Evolutionary conservation across 2,329 filamentous ascomycete genomes (phyloP), one percentile per base, ranked within the genome.

Genomic region (Fusarium sp.): DNA sequence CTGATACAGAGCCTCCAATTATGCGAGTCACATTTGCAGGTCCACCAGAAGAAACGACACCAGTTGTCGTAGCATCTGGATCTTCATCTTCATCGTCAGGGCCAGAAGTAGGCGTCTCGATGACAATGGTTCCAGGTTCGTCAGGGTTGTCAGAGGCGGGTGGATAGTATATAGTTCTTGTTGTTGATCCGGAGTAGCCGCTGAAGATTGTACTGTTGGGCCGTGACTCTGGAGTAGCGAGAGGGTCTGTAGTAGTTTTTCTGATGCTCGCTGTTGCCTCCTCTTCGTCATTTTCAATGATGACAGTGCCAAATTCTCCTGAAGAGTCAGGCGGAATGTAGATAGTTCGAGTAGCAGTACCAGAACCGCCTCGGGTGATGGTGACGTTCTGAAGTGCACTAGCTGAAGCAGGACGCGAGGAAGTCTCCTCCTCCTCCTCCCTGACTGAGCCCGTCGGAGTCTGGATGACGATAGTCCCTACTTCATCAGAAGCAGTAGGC

Each of bases 81-180:
- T 21, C 33, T 14, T 40, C 20, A 2, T 7, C 31, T 6, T 33
- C 31, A 6, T 15, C 14, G 31, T 15, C 31, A 3, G 31, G 31
- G 6, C 13, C 31, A 33, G 31, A 33, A 6, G 31, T 54, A 0
- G 64, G 64, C 0, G 58, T 67, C 3, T 67, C 43, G 0, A 67
- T 59, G 4, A 67, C 23, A 0, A 67, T 40, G 4, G 48, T 35
- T 1, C 64, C 64, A 0, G 52, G 63, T 6, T 67, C 63, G 5
- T 36, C 50, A 4, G 61, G 43, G 2, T 18, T 48, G 1, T 59
- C 49, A 6, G 31, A 33, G 15, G 4, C 13, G 7, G 59, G 46
- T 3, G 62, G 53, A n/a, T 46, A 36, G 7, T 54, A 65, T 11
- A 63, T 39, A 1, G 61, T 63, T 3, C 33, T 37, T 6, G 27